Evolutionary conservation across 352 stramenopile species (phyloP).

Genomic region (Pythium brassicae): DNA sequence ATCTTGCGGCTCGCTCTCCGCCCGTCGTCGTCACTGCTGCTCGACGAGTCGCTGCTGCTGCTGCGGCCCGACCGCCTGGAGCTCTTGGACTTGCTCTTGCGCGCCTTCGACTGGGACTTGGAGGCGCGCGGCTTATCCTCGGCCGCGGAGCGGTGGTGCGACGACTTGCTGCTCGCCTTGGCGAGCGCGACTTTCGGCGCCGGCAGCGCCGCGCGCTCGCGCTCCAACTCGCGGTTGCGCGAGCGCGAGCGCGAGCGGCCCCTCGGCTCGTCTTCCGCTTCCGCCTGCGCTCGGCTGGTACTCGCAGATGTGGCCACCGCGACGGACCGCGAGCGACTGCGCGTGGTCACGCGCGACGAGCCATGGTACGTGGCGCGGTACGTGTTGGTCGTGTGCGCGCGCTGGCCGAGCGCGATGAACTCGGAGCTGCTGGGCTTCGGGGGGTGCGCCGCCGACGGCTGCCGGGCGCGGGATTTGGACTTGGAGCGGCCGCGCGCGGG

Average conservation of each 20-base stretch:
- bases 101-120: slow-evolving; percentile 34
- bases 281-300: slow-evolving; percentile 1
- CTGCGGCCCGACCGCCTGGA: neutral
- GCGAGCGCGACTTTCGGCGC: slow-evolving; percentile 4
- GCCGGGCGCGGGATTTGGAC: slow-evolving; percentile 47
- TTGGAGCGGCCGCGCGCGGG: slow-evolving; percentile 49
- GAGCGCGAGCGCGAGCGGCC: neutral
- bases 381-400: slow-evolving; percentile 18
- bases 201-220: slow-evolving; percentile 8
- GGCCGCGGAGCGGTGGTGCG: slow-evolving; percentile 10
- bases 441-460: slow-evolving; percentile 10
- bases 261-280: neutral
- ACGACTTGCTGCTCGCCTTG: neutral
- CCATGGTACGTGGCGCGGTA: slow-evolving; percentile 20
- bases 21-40: neutral
- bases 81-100: slow-evolving; percentile 11
- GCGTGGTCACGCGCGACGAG: slow-evolving; percentile 10
- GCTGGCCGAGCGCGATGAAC: slow-evolving; percentile 44
- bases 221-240: slow-evolving; percentile 7
- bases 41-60: neutral
- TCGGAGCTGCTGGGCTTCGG: slow-evolving; percentile 28
- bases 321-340: slow-evolving; percentile 26
- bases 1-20: slow-evolving; percentile 1
- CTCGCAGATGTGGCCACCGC: neutral
- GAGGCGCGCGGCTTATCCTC: slow-evolving; percentile 22